Percentiles rank a stretch among this genome's conserved stretches.
Conservation (phyloP, 805 yeast genomes). For the Teunomyces lycoperdinae region DNA sequence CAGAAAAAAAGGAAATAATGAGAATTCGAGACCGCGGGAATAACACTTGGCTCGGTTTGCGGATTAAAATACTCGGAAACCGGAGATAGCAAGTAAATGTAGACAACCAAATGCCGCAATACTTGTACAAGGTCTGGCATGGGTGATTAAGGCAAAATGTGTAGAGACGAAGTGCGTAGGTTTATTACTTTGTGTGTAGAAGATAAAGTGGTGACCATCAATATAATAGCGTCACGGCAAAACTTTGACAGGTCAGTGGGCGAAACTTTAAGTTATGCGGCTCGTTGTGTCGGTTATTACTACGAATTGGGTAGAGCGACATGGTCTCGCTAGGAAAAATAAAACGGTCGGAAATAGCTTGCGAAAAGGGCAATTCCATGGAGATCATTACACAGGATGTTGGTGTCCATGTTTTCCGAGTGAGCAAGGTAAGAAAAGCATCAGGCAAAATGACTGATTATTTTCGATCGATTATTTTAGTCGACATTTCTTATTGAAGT, state of each 20-base stretch:
- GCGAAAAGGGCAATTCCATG: background rate
- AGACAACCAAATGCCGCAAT: too few species aligned
- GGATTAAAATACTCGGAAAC: background rate
- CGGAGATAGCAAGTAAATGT: too few species aligned
- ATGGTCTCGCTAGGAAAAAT: background rate
- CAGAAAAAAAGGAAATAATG: too few species aligned
- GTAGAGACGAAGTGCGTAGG: background rate
- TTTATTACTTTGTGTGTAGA: background rate
- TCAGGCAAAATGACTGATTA: too few species aligned
- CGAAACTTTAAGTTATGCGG: background rate
- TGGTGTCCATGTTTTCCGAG: background rate
- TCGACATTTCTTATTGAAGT: too few species aligned
- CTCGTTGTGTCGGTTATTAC: background rate
- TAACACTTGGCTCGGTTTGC: background rate
- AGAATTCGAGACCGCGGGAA: background rate
- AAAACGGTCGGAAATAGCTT: conserved; percentile 1
- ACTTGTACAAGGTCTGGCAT: too few species aligned
- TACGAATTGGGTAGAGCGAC: background rate
- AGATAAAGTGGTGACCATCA: background rate
- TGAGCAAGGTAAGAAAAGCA: too few species aligned
- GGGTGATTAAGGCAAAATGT: too few species aligned
- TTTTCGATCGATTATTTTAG: too few species aligned
- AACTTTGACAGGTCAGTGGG: background rate
- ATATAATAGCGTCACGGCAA: background rate
- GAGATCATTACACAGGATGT: background rate